Percentiles rank a stretch among this genome's conserved stretches.
phyloP scores from a whole-genome alignment of 441 rosid species.

The Viola pubescens region DNA sequence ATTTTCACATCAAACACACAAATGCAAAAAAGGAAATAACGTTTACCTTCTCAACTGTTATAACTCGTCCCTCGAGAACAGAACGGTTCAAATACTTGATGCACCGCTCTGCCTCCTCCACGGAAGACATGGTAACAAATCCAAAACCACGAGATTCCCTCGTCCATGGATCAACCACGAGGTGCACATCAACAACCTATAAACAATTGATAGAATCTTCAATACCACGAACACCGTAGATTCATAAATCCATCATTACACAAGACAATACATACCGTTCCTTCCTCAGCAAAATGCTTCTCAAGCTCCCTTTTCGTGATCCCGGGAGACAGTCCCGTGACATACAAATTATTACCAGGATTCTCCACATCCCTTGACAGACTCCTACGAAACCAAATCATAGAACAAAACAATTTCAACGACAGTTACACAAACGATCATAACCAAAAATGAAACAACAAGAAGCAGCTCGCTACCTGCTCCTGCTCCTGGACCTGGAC shows the following conservation, averaged over 20 bases:
- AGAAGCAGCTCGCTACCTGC: slow-evolving; percentile 23
- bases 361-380: slow-evolving; percentile 57
- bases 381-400: slow-evolving; percentile 38
- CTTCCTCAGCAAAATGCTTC: slow-evolving; percentile 66
- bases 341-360: slow-evolving; percentile 89
- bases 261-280: slow-evolving; percentile 39
- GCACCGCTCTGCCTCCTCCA: slow-evolving; percentile 68
- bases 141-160: slow-evolving; percentile 94
- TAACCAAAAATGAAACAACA: background rate
- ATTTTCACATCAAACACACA: background rate
- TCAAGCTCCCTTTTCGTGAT: slow-evolving; percentile 68
- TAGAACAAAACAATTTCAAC: background rate
- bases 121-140: slow-evolving; percentile 63
- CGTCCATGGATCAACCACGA: slow-evolving; percentile 90
- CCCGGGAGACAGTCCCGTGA: slow-evolving; percentile 76
- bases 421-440: background rate
- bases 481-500: slow-evolving; percentile 38
- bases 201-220: background rate
- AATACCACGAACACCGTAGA: background rate
- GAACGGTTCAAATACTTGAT: slow-evolving; percentile 65
- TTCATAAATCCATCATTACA: background rate
- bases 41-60: slow-evolving; percentile 86
- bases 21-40: background rate
- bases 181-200: slow-evolving; percentile 80
- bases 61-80: slow-evolving; percentile 72